Evolutionary conservation across 305 asterid species (phyloP).

Genomic region (Solanum hybrid): DNA sequence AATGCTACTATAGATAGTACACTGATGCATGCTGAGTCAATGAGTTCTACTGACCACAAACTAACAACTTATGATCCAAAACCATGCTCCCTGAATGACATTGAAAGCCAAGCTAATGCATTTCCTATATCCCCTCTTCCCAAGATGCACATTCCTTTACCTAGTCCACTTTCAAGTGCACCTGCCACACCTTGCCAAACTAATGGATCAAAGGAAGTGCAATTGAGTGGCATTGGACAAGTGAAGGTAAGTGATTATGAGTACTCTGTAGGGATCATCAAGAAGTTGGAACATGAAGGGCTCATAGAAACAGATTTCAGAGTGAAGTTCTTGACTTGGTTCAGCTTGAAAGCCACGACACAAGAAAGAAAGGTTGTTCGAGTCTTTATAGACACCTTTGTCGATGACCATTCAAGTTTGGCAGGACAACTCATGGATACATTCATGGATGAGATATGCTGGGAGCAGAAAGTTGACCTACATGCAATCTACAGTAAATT

Average conservation of each 20-base stretch:
- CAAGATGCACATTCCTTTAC: conserved; percentile 8
- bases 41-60: conserved; percentile 25
- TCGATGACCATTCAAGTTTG: conserved; percentile 60
- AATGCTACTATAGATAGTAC: conserved; percentile 4
- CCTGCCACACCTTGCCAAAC: conserved; percentile 24
- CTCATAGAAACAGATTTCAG: conserved; percentile 50
- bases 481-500: conserved; percentile 64
- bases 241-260: conserved; percentile 35
- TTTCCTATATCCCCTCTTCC: conserved; percentile 5
- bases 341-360: conserved; percentile 58
- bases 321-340: conserved; percentile 83
- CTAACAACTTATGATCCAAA: conserved; percentile 14
- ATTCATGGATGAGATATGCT: conserved; percentile 43
- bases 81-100: conserved; percentile 5
- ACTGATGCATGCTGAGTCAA: conserved; percentile 21
- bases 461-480: conserved; percentile 30
- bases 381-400: conserved; percentile 52
- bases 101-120: conserved; percentile 10
- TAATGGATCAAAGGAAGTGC: conserved; percentile 16
- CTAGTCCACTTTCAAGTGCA: conserved; percentile 19
- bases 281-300: conserved; percentile 69
- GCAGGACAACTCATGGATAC: conserved; percentile 68
- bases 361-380: conserved; percentile 56
- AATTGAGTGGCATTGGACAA: conserved; percentile 1
- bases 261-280: conserved; percentile 58